Base-by-base conservation (phyloP, 345 rosid species). In the Raphanus sativus region DNA sequence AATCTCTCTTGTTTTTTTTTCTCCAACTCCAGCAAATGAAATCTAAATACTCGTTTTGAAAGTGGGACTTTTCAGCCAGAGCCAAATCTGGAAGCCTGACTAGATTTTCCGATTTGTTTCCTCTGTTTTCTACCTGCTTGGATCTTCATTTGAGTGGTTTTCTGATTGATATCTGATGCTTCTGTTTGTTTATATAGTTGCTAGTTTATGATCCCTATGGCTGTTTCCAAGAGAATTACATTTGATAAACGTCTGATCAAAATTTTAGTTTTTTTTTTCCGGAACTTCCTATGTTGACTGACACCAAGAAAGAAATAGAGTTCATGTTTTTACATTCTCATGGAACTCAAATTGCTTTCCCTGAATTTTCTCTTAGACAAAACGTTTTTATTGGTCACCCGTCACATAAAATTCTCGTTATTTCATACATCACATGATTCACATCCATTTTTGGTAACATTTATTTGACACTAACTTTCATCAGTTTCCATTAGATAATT, bases 81-180 rank as follows among this genome's bases (percentile, higher is more conserved):
- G 56, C 17, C 64, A 67, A 67, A 73, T 78, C 77, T 78, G 62
- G 60, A 67, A 66, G 48, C 48, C 62, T 71, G 24, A 61, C 66
- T 54, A 10, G 29, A 59, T 13, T 70, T 50, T 52, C 34, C 28
- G 38, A 65, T 55, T 59, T n/a, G 2, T 15, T 10, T 72, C 62
- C 77, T 78, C 81, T 73, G 70, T 78, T 78, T 33, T 65, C 5
- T 6, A 5, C 32, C 67, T 78, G 33, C 65, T 61, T 24, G 52
- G 78, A 79, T 79, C 78, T 73, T 79, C 65, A 15, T 67, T 16
- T 73, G 24, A 48, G 64, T 78, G 17, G 8, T 8, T 25, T 66
- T 66, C 15, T 59, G 21, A 40, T 77, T 64, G n/a, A 64, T 70
- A 15, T 64, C 58, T 6, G 67, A 30, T 77, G 34, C 66, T 70